Base-by-base conservation (phyloP, 2,329 filamentous ascomycete species). In the Didymella pinodella region DNA sequence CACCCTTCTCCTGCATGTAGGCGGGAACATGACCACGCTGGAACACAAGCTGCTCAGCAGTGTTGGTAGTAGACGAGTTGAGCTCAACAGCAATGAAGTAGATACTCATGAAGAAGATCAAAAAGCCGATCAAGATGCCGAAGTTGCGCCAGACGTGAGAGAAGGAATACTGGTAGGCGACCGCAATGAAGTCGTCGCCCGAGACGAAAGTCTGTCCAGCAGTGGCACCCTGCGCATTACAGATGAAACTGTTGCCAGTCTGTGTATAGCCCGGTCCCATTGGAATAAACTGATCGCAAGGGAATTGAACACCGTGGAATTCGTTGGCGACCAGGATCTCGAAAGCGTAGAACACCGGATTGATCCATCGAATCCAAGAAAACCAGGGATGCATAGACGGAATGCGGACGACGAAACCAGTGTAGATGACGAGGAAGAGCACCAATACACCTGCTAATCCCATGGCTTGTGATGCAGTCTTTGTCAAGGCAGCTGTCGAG, bases 271-370 rank as follows among this genome's bases (percentile, higher is more conserved):
- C 79, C 7, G 72, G 56, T 44, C 79, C 79, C 18, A 67, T 49
- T 0, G 80, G 79, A 16, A 81, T 67, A 54, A 79, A 73, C 2
- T 64, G 40, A 5, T 76, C 74, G 63, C 80, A 77, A 3, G 71
- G 58, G 22, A 71, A 75, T 18, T 71, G 40, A 18, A 71, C 71
- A 10, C 72, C 72, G 38, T 76, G 6, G 64, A 77, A 74, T 75
- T 97, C 92, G 75, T 96, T 96, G 57, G 90, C 85, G 79, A 93
- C 87, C 16, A 96, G 80, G 0, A 87, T 83, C 74, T 96, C 92
- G 70, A 95, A 96, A 0, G 87, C 87, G 66, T 95, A 96, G 3
- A 86, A 87, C 2, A 96, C 82, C 0, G 91, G 91, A 59, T 95
- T 88, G 48, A 75, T 71, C 68, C 91, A 95, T 73, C 90, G 53